phyloP scores from a whole-genome alignment of 2,329 filamentous ascomycete genomes.

The Lachnellula arida region DNA sequence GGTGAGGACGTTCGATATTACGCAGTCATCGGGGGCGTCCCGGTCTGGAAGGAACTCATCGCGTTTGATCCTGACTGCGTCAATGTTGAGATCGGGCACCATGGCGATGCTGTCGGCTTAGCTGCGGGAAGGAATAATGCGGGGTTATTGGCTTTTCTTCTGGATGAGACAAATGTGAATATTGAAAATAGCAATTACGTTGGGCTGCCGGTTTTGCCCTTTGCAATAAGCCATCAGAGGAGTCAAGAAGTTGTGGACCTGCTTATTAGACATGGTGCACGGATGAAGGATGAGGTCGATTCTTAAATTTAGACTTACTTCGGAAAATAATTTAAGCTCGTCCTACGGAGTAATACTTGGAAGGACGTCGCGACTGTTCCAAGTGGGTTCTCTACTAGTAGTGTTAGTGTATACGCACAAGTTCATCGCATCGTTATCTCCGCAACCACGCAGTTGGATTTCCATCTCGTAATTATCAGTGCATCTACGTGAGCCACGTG shows the following conservation, averaged over 20 bases:
- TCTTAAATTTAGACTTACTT: background rate
- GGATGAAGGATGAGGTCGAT: background rate
- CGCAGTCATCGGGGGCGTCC: background rate
- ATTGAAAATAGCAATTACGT: background rate
- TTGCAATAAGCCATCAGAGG: background rate
- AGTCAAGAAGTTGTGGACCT: background rate
- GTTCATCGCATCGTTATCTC: too few species aligned
- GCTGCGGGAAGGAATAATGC: background rate
- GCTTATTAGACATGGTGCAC: background rate
- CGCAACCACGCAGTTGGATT: too few species aligned
- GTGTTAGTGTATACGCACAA: background rate
- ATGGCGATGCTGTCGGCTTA: background rate
- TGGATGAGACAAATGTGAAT: background rate
- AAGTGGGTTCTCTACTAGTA: background rate
- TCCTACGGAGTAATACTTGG: background rate
- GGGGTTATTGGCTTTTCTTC: background rate
- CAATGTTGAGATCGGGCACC: background rate
- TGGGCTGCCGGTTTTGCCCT: background rate
- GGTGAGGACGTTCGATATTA: background rate
- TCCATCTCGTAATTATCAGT: too few species aligned
- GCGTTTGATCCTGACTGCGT: background rate
- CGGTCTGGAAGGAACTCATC: background rate
- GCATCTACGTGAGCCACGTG: background rate
- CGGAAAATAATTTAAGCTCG: too few species aligned
- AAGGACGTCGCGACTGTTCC: background rate